Base-by-base conservation (phyloP, 2,329 filamentous ascomycete genomes). In the Diaporthe velutina region DNA sequence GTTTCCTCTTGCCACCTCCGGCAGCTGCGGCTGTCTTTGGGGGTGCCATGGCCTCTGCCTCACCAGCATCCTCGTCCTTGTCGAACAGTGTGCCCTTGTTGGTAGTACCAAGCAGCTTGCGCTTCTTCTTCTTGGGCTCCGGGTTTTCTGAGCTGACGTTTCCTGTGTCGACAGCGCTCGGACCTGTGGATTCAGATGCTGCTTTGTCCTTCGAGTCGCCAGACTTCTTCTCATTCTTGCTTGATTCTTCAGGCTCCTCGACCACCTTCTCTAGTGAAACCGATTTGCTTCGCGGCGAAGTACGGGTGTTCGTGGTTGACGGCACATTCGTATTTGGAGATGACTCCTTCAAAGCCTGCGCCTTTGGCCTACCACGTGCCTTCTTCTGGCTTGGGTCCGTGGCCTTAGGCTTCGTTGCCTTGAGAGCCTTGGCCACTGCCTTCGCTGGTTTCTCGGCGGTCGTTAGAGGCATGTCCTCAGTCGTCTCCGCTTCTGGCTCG, bases 71-170 rank as follows among this genome's bases (percentile, higher is more conserved):
- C 6, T 92, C 92, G 12, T 93, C 92, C 55, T 76, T 71, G 74
- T 93, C 92, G 78, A 96, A 95, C 8, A 97, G 81, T 4, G 91
- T 94, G 15, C 91, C 93, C 77, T 91, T 90, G 64, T 89, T 90
- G 30, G 88, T 87, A 30, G 84, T 85, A 5, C 92, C 91, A 1
- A 94, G 86, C 7, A 95, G 84, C 83, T 95, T 96, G 76, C 93
- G 90, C 86, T 93, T 95, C 87, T 93, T 95, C 81, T 90, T 92
- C 82, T 87, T 90, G 9, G 83, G 85, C 77, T 88, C 85, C 40
- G 78, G 79, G 77, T 84, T 72, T 22, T 72, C 61, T 33, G 55
- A 72, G 33, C 68, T 67, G 45, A 70, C 42, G 38, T 68, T 70
- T 13, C 60, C 54, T 38, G 54, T 64, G 19, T 74, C 74, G 22